A percentile compares a stretch with the other conserved stretches of the same genome.
Evolutionary conservation across 495 filamentous ascomycete species (phyloP).

Genomic region (Aspergillus mulundensis): DNA sequence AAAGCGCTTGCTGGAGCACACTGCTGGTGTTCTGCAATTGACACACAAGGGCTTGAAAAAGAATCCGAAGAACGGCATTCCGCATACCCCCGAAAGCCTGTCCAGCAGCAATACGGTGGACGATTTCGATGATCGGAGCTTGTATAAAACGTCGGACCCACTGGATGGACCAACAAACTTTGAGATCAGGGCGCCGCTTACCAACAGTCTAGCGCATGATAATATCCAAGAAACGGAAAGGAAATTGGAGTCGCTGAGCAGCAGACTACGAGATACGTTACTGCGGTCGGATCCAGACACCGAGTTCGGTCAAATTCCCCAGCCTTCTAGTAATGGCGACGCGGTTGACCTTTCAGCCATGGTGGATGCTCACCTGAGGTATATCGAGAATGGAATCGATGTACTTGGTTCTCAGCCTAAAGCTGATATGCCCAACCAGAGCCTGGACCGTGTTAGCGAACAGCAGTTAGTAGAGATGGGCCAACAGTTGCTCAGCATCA

Average conservation of each 20-base stretch:
- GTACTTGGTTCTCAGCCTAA: constrained; percentile 24
- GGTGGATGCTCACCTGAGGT: constrained; percentile 46
- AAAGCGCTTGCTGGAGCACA: constrained; percentile 76
- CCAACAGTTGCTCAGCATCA: constrained; percentile 46
- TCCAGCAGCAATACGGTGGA: constrained; percentile 51
- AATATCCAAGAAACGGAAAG: constrained; percentile 58
- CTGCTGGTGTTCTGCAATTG: constrained; percentile 83
- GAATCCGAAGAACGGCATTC: constrained; percentile 43
- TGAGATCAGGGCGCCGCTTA: constrained; percentile 14
- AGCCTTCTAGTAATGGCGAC: constrained; percentile 19
- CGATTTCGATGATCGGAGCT: constrained; percentile 74
- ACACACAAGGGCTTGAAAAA: constrained; percentile 67
- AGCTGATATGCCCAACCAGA: not conserved
- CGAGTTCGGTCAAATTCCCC: constrained; percentile 32
- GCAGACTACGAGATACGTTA: constrained; percentile 63
- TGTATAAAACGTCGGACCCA: constrained; percentile 70
- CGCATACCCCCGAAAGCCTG: constrained; percentile 65
- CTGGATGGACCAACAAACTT: constrained; percentile 50
- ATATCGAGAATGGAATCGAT: constrained; percentile 46
- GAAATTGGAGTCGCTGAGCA: constrained; percentile 69
- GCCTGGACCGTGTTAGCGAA: constrained; percentile 29
- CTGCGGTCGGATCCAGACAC: constrained; percentile 52
- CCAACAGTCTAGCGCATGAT: constrained; percentile 22
- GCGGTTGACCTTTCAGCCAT: constrained; percentile 24
- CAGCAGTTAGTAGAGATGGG: constrained; percentile 50